A percentile compares a stretch with the other conserved stretches of the same genome.
Conservation (phyloP, 2,329 filamentous ascomycete species). For the Neospermospora avenae region DNA sequence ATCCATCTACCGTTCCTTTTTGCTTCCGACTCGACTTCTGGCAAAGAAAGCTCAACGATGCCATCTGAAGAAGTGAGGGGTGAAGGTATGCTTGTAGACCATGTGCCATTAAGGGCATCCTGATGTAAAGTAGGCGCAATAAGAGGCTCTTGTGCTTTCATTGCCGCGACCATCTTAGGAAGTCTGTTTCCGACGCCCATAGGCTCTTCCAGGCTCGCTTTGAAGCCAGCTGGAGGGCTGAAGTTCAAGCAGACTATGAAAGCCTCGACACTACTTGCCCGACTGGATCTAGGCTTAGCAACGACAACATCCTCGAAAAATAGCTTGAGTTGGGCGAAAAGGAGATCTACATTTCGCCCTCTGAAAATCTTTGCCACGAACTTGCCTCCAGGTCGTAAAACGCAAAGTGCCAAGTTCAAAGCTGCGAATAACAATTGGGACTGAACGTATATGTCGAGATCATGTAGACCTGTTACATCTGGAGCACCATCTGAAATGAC, state of each 20-base stretch:
- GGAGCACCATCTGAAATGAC: conserved; percentile 95
- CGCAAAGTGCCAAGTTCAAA: conserved; percentile 87
- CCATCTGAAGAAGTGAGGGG: conserved; percentile 23
- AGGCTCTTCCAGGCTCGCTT: conserved; percentile 71
- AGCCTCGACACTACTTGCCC: conserved; percentile 95
- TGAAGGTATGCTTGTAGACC: conserved; percentile 33
- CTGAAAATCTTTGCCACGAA: conserved; percentile 99
- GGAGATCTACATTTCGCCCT: conserved; percentile 88
- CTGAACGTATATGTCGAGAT: conserved; percentile 97
- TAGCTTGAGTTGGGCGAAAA: conserved; percentile 89
- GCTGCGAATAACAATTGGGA: conserved; percentile 93
- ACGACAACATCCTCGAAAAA: conserved; percentile 87
- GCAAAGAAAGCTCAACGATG: conserved; percentile 28
- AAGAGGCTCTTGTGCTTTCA: conserved; percentile 40
- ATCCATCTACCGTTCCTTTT: conserved; percentile 66
- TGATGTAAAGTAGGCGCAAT: conserved; percentile 45
- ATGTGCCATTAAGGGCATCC: conserved; percentile 43
- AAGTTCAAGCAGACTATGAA: conserved; percentile 96
- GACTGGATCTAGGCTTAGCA: conserved; percentile 88
- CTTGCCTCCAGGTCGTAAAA: conserved; percentile 87
- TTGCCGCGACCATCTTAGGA: conserved; percentile 46
- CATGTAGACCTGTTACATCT: conserved; percentile 93
- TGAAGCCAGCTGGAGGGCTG: conserved; percentile 71
- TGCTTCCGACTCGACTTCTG: conserved; percentile 38
- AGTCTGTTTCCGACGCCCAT: conserved; percentile 61